A percentile compares a stretch with the other conserved stretches of the same genome.
These are phyloP conservation scores for Cyberlindnera mrakii DNA, from an alignment of 805 yeast genomes.

Conservation along the genomic window DNA sequence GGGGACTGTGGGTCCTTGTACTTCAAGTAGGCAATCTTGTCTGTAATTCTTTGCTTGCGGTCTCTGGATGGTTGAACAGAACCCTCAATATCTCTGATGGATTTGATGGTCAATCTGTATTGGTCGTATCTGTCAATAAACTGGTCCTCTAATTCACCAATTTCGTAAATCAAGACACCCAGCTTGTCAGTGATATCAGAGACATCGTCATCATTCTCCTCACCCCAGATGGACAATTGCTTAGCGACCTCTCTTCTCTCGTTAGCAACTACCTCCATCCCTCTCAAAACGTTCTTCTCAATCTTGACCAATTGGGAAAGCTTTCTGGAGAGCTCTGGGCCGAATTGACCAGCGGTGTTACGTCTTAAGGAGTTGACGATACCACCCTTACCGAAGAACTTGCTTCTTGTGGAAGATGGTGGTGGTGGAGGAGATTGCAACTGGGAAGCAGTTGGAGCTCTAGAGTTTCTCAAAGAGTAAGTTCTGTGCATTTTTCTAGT, in stretches of 20 bases:
- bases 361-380: constrained; percentile 54
- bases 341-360: constrained; percentile 70
- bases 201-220: constrained; percentile 79
- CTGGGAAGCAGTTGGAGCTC: constrained; percentile 98
- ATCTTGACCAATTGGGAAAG: constrained; percentile 69
- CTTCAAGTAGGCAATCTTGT: constrained; percentile 76
- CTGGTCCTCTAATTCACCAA: constrained; percentile 83
- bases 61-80: constrained; percentile 87
- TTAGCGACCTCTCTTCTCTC: constrained; percentile 80
- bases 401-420: constrained; percentile 80
- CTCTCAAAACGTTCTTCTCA: constrained; percentile 77
- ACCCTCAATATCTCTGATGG: constrained; percentile 78
- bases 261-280: constrained; percentile 68
- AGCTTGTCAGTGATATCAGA: constrained; percentile 82
- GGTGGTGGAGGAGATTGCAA: constrained; percentile 94
- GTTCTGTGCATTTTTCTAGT: constrained; percentile 81
- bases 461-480: constrained; percentile 87
- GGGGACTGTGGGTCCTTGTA: constrained; percentile 82
- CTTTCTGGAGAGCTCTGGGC: constrained; percentile 75
- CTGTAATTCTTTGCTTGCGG: constrained; percentile 79
- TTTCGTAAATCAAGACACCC: constrained; percentile 76
- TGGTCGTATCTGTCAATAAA: constrained; percentile 83
- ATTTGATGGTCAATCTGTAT: constrained; percentile 75
- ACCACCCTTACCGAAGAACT: constrained; percentile 83
- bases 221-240: constrained; percentile 83